Percentiles rank a stretch among this genome's conserved stretches.
These are phyloP conservation scores for Penicillium riverlandense DNA, from an alignment of 495 filamentous ascomycete species.

Conservation along the genomic window DNA sequence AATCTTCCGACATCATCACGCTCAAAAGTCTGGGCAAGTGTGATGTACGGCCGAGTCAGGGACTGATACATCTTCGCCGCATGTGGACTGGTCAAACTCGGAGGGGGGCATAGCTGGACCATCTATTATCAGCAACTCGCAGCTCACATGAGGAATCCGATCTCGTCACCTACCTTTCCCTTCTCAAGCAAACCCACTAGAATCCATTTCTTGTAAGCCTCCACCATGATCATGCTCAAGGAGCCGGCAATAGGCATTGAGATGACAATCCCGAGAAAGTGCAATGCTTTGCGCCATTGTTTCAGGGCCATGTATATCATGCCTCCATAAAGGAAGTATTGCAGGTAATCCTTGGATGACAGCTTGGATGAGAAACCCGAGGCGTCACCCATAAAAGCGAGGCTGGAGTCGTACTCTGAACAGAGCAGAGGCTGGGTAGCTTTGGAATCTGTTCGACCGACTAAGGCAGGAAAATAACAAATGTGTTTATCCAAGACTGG, in stretches of 20 bases:
- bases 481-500: slow-evolving; percentile 63
- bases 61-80: slow-evolving; percentile 51
- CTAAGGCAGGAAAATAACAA: slow-evolving; percentile 52
- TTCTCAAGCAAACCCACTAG: slow-evolving; percentile 66
- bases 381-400: slow-evolving; percentile 47
- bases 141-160: slow-evolving; percentile 1
- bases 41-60: slow-evolving; percentile 62
- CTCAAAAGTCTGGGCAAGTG: slow-evolving; percentile 62
- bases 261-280: slow-evolving; percentile 63
- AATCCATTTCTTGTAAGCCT: slow-evolving; percentile 91
- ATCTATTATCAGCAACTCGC: slow-evolving; percentile 9
- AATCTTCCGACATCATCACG: slow-evolving; percentile 48
- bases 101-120: slow-evolving; percentile 27
- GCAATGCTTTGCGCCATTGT: slow-evolving; percentile 64
- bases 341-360: slow-evolving; percentile 51
- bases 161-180: slow-evolving; percentile 52
- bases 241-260: slow-evolving; percentile 51
- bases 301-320: slow-evolving; percentile 69
- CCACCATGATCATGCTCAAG: slow-evolving; percentile 71
- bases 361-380: slow-evolving; percentile 54
- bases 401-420: slow-evolving; percentile 22
- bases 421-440: slow-evolving; percentile 12
- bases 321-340: slow-evolving; percentile 73
- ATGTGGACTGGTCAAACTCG: slow-evolving; percentile 35
- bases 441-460: slow-evolving; percentile 16